Percentiles rank a stretch among this genome's conserved stretches.
phyloP scores from a whole-genome alignment of 1,284 basidiomycete genomes.

The Fomitiporia mediterranea region DNA sequence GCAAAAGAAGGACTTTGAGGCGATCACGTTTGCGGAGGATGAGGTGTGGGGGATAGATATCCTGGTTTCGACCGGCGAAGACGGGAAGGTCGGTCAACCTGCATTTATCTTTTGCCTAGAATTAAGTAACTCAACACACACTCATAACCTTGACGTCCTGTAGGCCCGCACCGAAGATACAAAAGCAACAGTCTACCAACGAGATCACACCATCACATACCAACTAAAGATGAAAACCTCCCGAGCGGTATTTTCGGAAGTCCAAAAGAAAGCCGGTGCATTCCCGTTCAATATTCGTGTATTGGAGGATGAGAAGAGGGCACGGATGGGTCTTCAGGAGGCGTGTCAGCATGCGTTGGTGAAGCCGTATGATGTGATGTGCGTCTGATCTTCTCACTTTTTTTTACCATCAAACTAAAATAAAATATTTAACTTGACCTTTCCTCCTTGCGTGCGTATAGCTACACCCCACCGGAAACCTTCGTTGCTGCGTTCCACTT shows the following conservation, averaged over 20 bases:
- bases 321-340: conserved; percentile 93
- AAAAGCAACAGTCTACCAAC: conserved; percentile 91
- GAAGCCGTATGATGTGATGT: conserved; percentile 89
- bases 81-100: conserved; percentile 67
- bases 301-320: conserved; percentile 93
- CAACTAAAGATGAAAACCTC: conserved; percentile 98
- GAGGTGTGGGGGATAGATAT: conserved; percentile 98
- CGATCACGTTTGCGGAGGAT: conserved; percentile 82
- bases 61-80: conserved; percentile 81
- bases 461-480: conserved; percentile 76
- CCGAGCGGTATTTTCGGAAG: conserved; percentile 90
- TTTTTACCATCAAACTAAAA: no score
- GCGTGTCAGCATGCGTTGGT: conserved; percentile 90
- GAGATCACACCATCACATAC: conserved; percentile 84
- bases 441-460: conserved; percentile 32
- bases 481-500: conserved; percentile 94
- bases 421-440: no score
- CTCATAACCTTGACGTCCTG: conserved; percentile 28
- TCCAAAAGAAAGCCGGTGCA: conserved; percentile 95
- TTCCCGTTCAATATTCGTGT: conserved; percentile 97
- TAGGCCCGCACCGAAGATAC: conserved; percentile 81
- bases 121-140: no score
- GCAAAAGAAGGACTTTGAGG: conserved; percentile 83
- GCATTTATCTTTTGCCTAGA: background rate
- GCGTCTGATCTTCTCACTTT: conserved; percentile 31